These are phyloP conservation scores for Dioszegia hungarica DNA, from an alignment of 768 basidiomycete genomes.

Conservation along the genomic window DNA sequence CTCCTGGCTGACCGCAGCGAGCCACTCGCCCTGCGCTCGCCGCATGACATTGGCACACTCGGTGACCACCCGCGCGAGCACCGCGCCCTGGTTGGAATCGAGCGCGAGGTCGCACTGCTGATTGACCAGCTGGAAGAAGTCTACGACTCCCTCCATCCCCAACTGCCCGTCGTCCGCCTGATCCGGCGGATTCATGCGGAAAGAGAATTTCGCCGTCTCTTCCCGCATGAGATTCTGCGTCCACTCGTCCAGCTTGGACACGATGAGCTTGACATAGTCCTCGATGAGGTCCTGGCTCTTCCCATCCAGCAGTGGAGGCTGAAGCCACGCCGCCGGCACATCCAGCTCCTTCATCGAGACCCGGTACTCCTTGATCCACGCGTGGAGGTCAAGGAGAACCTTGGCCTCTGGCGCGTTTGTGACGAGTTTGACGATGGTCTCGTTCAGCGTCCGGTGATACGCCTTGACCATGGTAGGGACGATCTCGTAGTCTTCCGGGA, in stretches of 20 bases:
- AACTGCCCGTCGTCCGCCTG: conserved; percentile 82
- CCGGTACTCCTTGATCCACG: conserved; percentile 95
- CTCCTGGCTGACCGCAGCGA: conserved; percentile 72
- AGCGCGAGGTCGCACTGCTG: conserved; percentile 83
- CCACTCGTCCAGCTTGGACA: conserved; percentile 96
- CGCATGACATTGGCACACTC: conserved; percentile 89
- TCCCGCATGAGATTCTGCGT: conserved; percentile 86
- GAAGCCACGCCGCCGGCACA: conserved; percentile 70
- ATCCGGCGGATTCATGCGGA: conserved; percentile 80
- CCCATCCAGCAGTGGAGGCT: conserved; percentile 88
- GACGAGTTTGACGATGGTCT: conserved; percentile 65
- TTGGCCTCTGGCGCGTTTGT: conserved; percentile 79
- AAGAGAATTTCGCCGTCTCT: conserved; percentile 76
- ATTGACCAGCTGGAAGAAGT: conserved; percentile 97
- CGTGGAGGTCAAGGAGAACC: conserved; percentile 74
- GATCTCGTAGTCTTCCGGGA: conserved; percentile 88
- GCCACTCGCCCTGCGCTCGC: conserved; percentile 80
- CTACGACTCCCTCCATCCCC: conserved; percentile 84
- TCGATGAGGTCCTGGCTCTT: conserved; percentile 91
- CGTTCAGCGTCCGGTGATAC: conserved; percentile 81
- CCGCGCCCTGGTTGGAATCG: conserved; percentile 91
- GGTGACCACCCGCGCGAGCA: conserved; percentile 81
- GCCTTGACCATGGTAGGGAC: conserved; percentile 74
- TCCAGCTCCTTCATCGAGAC: conserved; percentile 90
- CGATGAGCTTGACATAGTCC: conserved; percentile 87